Percentiles rank a stretch among this genome's conserved stretches.
Conservation (phyloP, 2,329 filamentous ascomycete species). For the Shiraia bambusicola region DNA sequence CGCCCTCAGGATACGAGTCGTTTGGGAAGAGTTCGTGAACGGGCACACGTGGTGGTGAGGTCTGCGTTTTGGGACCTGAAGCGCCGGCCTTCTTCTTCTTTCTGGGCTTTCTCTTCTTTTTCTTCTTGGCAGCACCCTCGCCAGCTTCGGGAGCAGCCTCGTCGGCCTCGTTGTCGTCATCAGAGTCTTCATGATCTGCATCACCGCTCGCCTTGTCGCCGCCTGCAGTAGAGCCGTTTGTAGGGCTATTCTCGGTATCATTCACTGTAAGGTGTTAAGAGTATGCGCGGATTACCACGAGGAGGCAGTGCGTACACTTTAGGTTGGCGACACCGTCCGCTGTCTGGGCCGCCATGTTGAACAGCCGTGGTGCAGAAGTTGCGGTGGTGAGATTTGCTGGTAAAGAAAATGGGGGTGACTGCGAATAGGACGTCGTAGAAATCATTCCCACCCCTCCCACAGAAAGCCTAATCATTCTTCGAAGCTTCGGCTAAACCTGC, state of each 20-base stretch:
- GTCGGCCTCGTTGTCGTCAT: slow-evolving; percentile 57
- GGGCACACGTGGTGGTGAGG: slow-evolving; percentile 73
- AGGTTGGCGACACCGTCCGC: slow-evolving; percentile 42
- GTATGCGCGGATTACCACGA: background rate
- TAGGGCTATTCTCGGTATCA: slow-evolving; percentile 35
- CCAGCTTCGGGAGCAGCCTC: slow-evolving; percentile 43
- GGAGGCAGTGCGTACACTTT: slow-evolving; percentile 32
- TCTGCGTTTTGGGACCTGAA: slow-evolving; percentile 65
- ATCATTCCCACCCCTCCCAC: slow-evolving; percentile 1
- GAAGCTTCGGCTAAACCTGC: slow-evolving; percentile 14
- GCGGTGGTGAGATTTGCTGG: background rate
- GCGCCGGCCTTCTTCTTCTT: slow-evolving; percentile 63
- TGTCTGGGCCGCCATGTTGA: slow-evolving; percentile 43
- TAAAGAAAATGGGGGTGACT: slow-evolving; percentile 13
- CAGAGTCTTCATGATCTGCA: slow-evolving; percentile 56
- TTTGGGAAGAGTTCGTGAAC: slow-evolving; percentile 73
- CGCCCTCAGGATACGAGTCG: slow-evolving; percentile 71
- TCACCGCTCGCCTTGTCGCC: slow-evolving; percentile 47
- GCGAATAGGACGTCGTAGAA: slow-evolving; percentile 8
- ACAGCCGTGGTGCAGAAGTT: slow-evolving; percentile 2
- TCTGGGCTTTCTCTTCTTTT: slow-evolving; percentile 80
- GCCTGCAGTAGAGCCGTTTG: slow-evolving; percentile 32
- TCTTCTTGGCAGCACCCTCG: slow-evolving; percentile 63
- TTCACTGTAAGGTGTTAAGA: slow-evolving; percentile 34
- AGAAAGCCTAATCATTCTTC: background rate